Percentiles rank a stretch among this genome's conserved stretches.
Conservation (phyloP, 345 rosid species). For the Hypericum androsaemum region DNA sequence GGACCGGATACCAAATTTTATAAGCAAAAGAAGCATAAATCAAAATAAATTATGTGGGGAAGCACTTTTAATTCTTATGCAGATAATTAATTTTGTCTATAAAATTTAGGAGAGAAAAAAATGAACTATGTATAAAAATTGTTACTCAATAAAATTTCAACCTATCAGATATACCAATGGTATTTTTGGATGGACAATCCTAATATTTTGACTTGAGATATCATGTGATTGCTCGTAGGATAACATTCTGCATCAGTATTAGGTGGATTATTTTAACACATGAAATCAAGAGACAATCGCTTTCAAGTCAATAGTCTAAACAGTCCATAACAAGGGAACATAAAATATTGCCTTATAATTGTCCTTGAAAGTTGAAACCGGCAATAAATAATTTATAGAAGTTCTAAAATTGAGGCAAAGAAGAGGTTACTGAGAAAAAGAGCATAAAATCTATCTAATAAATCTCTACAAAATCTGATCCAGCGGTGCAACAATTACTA, state of each 20-base stretch:
- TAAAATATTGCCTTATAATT: neutral
- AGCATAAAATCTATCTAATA: constrained; percentile 59
- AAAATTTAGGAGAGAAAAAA: too few species aligned
- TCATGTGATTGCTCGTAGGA: constrained; percentile 12
- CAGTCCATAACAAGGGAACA: constrained; percentile 13
- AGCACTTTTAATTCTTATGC: too few species aligned
- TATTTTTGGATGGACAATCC: neutral
- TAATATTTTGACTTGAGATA: neutral
- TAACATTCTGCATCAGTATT: neutral
- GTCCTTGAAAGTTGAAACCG: constrained; percentile 5
- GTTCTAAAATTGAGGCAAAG: constrained; percentile 13
- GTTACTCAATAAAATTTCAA: too few species aligned
- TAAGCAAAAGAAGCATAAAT: too few species aligned
- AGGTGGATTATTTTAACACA: constrained; percentile 8
- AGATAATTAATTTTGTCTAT: too few species aligned
- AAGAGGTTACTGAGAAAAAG: constrained; percentile 13
- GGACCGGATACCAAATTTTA: too few species aligned
- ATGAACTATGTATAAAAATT: too few species aligned
- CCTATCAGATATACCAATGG: too few species aligned
- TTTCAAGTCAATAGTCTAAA: constrained; percentile 30
- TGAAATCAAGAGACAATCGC: constrained; percentile 31
- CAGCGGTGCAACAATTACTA: constrained; percentile 83
- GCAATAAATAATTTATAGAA: constrained; percentile 11
- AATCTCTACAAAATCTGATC: constrained; percentile 78
- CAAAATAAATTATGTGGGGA: too few species aligned